Evolutionary conservation across 306 rosid species (phyloP).

Genomic region (Gynostemma pentaphyllum): DNA sequence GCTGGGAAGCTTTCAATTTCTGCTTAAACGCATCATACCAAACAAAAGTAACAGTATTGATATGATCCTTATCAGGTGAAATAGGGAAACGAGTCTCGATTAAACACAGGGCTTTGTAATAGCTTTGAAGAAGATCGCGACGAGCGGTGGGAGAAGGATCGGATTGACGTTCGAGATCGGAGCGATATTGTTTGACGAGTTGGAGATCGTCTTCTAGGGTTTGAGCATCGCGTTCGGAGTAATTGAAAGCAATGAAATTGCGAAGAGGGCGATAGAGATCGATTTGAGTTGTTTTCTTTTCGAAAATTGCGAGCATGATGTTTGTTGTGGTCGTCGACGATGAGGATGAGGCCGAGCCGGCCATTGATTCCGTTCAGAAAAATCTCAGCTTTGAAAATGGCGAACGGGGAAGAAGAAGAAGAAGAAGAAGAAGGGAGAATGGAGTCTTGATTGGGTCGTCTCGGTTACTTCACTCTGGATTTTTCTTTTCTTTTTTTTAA

Average conservation of each 20-base stretch:
- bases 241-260: constrained; percentile 67
- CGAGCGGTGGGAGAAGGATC: constrained; percentile 82
- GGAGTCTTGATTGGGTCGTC: too few relatives aligned
- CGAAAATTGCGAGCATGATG: constrained; percentile 84
- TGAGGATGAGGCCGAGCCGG: constrained; percentile 36
- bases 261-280: constrained; percentile 88
- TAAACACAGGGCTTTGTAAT: constrained; percentile 72
- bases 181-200: constrained; percentile 69
- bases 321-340: constrained; percentile 38
- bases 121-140: constrained; percentile 70
- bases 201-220: constrained; percentile 91
- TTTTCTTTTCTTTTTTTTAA: too few relatives aligned
- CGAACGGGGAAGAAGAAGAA: not conserved
- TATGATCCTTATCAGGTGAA: constrained; percentile 72
- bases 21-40: constrained; percentile 91
- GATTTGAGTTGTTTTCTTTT: constrained; percentile 64
- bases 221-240: constrained; percentile 98
- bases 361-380: constrained; percentile 22
- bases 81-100: constrained; percentile 95
- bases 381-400: not conserved
- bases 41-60: constrained; percentile 62
- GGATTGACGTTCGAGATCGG: constrained; percentile 72
- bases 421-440: too few relatives aligned
- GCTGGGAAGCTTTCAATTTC: constrained; percentile 80
- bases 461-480: too few relatives aligned